phyloP scores from a whole-genome alignment of 2,329 filamentous ascomycete genomes.

The Ceratocystis diversiconidia region DNA sequence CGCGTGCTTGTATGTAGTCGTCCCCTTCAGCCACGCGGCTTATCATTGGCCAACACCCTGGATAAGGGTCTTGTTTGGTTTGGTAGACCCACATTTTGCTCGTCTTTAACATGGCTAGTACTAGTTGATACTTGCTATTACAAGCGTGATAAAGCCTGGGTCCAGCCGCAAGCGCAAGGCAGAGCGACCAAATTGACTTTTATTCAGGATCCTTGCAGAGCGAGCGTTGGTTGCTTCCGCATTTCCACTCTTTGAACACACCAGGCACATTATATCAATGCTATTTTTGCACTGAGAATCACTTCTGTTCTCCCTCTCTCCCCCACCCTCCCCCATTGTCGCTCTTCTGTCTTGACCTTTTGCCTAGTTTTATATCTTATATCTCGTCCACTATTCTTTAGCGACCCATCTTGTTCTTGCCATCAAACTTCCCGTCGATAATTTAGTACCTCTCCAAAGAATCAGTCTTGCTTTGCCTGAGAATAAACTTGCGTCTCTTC shows the following conservation, averaged over 20 bases:
- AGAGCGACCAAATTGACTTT: conserved; percentile 5
- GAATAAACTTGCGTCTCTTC: background rate
- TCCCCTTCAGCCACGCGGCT: conserved; percentile 4
- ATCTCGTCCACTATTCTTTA: background rate
- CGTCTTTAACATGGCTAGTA: background rate
- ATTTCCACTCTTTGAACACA: background rate
- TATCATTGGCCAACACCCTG: background rate
- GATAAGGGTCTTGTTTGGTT: background rate
- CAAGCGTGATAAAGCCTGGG: conserved; percentile 1
- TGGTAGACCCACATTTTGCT: conserved; percentile 1
- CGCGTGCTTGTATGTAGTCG: background rate
- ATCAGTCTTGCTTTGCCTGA: background rate
- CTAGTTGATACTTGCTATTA: too few relatives aligned
- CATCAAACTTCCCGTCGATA: background rate
- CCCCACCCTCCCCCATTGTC: background rate
- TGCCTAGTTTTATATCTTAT: background rate
- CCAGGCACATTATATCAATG: background rate
- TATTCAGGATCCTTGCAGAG: background rate
- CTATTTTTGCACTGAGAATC: background rate
- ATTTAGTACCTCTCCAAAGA: background rate
- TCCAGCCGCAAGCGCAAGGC: conserved; percentile 15
- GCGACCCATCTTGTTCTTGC: background rate
- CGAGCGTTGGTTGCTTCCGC: background rate
- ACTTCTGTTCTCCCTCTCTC: background rate
- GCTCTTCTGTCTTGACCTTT: background rate